Evolutionary conservation across 371 early-diverging fungal species (phyloP), one percentile per base, ranked within the genome.

Genomic region (Mortierella sp.): DNA sequence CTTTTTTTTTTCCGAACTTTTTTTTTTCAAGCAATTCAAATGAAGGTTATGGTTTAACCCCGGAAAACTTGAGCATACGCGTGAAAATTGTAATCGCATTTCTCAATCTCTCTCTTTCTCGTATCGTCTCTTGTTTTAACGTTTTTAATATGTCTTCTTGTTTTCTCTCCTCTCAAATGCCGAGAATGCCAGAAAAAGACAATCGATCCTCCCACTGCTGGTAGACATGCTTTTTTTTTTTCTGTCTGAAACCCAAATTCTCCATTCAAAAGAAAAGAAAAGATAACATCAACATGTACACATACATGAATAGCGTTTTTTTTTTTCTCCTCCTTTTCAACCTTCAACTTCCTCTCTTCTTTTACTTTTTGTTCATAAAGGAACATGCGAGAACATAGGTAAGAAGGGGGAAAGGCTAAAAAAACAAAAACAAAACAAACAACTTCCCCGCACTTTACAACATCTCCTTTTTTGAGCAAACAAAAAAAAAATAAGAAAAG

Each of bases 1-100:
- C n/a, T 57, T 26, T 0, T 7, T 55, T 24, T 7, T n/a, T 8
- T 24, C n/a, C n/a, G 55, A 55, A 50, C 13, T 7, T 50, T 54
- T 54, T 54, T 7, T 50, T 54, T 54, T 54, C 24, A 54, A 54
- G 54, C 24, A 38, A 38, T 38, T 9, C n/a, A 24, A 57, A 26
- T 60, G 16, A 60, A 60, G 60, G 31, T 60, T 60, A 60, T 26
- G 60, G 31, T 60, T 60, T 28, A 13, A 31, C 60, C 60, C 31
- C 31, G 60, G 60, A 60, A 60, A 60, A 31, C 60, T 60, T 31
- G 31, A 60, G 60, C 60, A 60, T 26, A 60, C 60, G 60, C 60
- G 60, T 60, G 60, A 13, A 60, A 60, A 60, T 60, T 31, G 31
- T 60, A 60, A 60, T 60, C 31, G 13, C 31, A 31, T 60, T 26